These are phyloP conservation scores for Pythium dissotocum DNA, from an alignment of 352 stramenopile species.

Conservation along the genomic window DNA sequence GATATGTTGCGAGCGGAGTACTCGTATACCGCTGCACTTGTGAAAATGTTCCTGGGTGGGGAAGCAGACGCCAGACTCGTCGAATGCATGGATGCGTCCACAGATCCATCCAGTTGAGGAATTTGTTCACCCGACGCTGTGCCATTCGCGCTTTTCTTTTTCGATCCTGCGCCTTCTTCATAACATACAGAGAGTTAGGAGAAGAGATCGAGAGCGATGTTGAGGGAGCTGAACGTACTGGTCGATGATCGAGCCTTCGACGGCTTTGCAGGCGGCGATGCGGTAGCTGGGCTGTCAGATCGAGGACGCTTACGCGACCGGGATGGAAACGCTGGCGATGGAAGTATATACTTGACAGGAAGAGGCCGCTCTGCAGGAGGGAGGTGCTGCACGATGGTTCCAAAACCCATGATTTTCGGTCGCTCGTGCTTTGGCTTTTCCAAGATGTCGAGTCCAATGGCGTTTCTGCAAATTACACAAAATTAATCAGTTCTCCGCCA, in stretches of 20 bases:
- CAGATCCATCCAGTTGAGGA: slow-evolving; percentile 21
- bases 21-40: slow-evolving; percentile 1
- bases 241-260: slow-evolving; percentile 5
- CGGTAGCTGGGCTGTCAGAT: slow-evolving; percentile 34
- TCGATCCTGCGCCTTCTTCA: not conserved
- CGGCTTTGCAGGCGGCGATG: slow-evolving; percentile 16
- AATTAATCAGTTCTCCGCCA: not conserved
- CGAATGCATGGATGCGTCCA: not conserved
- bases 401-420: slow-evolving; percentile 83
- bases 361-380: slow-evolving; percentile 57
- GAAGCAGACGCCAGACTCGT: not conserved
- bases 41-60: slow-evolving; percentile 11
- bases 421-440: slow-evolving; percentile 74
- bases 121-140: slow-evolving; percentile 1
- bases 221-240: slow-evolving; percentile 9
- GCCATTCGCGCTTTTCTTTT: slow-evolving; percentile 10
- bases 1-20: not conserved
- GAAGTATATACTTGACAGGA: slow-evolving; percentile 67
- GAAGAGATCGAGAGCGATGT: not conserved
- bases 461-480: slow-evolving; percentile 39
- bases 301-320: slow-evolving; percentile 71
- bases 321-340: slow-evolving; percentile 73
- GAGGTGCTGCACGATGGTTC: slow-evolving; percentile 76
- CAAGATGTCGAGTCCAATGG: slow-evolving; percentile 79
- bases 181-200: not conserved